Evolutionary conservation across 345 rosid genomes (phyloP), one percentile per base, ranked within the genome.

Genomic region (Salix arbutifolia): DNA sequence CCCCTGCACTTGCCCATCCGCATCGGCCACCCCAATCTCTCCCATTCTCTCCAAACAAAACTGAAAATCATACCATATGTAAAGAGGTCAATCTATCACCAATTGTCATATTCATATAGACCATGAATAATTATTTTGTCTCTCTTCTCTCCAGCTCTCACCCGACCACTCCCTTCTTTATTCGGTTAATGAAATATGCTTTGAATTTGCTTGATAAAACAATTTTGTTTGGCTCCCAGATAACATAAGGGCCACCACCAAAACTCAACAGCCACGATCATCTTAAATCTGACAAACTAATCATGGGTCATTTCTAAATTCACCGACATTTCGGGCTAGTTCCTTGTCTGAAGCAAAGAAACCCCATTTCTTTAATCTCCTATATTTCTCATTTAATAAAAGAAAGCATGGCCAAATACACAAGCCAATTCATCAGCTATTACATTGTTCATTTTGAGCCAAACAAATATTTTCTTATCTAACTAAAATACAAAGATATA

Each of bases 1-100:
- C 69, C 69, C 89, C 33, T 77, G 89, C 85, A 83, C 81, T 50
- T 85, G 81, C 83, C 89, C 89, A 77, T 88, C 91, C 70, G 80
- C 91, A 14, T 82, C 77, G 64, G 83, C 87, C 65, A 84, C 81
- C 66, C 80, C 90, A 89, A 88, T 89, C 74, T 75, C 85, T 82
- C 75, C 75, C 75, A 79, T 78, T 68, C 82, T 77, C 65, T 68
- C 73, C 28, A 69, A 67, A 61, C 46, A 71, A 71, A 40, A 10
- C 62, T 70, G 74, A 31, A 73, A 79, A 79, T 73, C 50, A 70
- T 13, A 76, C 50, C 72, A 60, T 66, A 44, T 18, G 72, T 72
- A 70, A 48, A 46, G n/a, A 74, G 31, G 26, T 77, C 68, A 40
- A 44, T 35, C 61, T 8, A 42, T 31, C 70, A 58, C 28, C 28